phyloP scores from a whole-genome alignment of 106 monocot species.

The Gastrodia elata region DNA sequence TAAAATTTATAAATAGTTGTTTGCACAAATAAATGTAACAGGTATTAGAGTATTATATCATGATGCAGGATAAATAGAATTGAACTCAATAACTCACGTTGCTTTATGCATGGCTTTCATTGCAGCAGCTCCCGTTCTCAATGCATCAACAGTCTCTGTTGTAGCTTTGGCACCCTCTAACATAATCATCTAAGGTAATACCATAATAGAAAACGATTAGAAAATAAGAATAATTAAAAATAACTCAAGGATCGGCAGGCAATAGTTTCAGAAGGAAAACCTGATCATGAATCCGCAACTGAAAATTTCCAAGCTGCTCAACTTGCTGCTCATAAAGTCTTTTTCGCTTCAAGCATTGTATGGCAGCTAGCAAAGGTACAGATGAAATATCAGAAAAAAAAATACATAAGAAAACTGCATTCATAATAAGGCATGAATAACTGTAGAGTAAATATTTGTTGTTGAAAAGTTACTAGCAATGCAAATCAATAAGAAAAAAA shows the following conservation, averaged over 20 bases:
- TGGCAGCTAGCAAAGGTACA: constrained; percentile 58
- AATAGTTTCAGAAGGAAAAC: constrained; percentile 15
- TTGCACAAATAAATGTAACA: not conserved
- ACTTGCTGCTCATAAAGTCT: constrained; percentile 88
- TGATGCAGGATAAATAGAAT: too few relatives aligned
- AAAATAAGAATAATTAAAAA: not conserved
- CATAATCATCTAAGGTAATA: constrained; percentile 71
- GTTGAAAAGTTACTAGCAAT: not conserved
- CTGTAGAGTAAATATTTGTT: not conserved
- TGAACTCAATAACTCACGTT: constrained; percentile 43
- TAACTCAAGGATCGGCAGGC: not conserved
- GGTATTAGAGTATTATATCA: not conserved
- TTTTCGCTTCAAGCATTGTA: constrained; percentile 96
- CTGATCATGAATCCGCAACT: constrained; percentile 91
- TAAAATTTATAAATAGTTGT: not conserved
- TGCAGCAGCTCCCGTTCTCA: constrained; percentile 87
- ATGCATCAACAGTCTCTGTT: constrained; percentile 90
- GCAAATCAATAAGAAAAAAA: not conserved
- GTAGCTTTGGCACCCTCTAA: constrained; percentile 94
- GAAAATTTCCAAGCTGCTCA: constrained; percentile 96
- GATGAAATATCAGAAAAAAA: not conserved
- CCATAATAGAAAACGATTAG: not conserved
- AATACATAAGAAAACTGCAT: not conserved
- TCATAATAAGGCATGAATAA: not conserved
- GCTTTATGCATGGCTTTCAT: constrained; percentile 93